Conservation (phyloP, 2,329 filamentous ascomycete species). For the Aspergillus bombycis region DNA sequence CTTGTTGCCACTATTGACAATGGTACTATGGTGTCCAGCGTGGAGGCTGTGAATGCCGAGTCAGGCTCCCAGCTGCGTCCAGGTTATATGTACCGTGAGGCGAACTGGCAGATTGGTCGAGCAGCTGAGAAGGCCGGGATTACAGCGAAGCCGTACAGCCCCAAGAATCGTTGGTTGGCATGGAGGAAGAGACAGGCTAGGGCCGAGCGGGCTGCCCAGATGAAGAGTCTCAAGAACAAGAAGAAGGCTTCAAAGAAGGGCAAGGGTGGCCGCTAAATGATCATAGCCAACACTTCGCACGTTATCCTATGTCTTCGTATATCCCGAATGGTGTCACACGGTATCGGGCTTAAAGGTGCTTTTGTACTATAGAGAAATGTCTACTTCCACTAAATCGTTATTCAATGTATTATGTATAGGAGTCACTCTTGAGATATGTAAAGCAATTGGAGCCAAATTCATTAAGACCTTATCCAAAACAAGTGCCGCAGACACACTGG, state of each 20-base stretch:
- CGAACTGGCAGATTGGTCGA: conserved; percentile 70
- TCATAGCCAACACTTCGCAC: conserved; percentile 15
- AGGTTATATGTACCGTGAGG: conserved; percentile 66
- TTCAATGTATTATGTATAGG: conserved; percentile 10
- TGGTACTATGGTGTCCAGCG: conserved; percentile 28
- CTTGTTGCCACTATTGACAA: conserved; percentile 28
- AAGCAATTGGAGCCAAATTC: neutral
- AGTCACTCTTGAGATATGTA: neutral
- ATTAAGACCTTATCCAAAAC: neutral
- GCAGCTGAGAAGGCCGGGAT: conserved; percentile 63
- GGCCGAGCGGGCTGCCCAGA: conserved; percentile 55
- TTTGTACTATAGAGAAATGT: conserved; percentile 39
- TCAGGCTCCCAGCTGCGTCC: conserved; percentile 48
- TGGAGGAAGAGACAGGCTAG: conserved; percentile 63
- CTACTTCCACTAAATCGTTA: conserved; percentile 9
- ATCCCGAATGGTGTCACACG: conserved; percentile 16
- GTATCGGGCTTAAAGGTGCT: conserved; percentile 25
- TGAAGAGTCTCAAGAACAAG: conserved; percentile 56
- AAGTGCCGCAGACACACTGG: neutral
- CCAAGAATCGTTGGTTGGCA: conserved; percentile 64
- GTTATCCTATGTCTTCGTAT: conserved; percentile 18
- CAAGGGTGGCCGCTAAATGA: conserved; percentile 33
- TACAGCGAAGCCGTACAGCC: conserved; percentile 58
- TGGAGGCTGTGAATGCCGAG: conserved; percentile 29
- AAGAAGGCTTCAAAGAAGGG: conserved; percentile 45